Conservation (phyloP, 2,329 filamentous ascomycete species). For the Cryphonectria carpinicola region DNA sequence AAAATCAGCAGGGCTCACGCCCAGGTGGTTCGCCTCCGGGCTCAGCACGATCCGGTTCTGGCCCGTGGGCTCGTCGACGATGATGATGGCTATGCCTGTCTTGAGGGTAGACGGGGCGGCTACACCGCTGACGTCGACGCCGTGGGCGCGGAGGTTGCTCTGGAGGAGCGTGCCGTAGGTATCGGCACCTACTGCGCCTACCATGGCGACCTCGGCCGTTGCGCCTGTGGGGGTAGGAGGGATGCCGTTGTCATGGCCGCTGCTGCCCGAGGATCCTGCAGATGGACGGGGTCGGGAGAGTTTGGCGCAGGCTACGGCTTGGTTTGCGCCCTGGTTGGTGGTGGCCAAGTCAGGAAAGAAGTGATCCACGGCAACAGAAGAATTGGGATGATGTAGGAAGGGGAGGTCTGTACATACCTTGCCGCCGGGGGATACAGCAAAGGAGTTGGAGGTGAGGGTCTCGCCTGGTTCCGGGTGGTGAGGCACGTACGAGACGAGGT, state of each 20-base stretch:
- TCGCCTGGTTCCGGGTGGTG: constrained; percentile 85
- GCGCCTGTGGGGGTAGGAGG: constrained; percentile 60
- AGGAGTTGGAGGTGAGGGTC: constrained; percentile 79
- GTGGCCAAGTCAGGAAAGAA: background rate
- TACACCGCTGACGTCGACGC: constrained; percentile 64
- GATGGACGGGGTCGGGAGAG: constrained; percentile 62
- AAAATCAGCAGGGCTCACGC: constrained; percentile 18
- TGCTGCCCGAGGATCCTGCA: constrained; percentile 23
- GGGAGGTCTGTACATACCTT: constrained; percentile 55
- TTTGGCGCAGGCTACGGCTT: constrained; percentile 86
- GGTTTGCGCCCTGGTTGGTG: constrained; percentile 74
- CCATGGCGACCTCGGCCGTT: constrained; percentile 62
- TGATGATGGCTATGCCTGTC: constrained; percentile 75
- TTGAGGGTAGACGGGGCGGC: constrained; percentile 47
- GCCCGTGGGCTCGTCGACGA: constrained; percentile 73
- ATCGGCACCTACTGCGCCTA: constrained; percentile 74
- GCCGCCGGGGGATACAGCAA: constrained; percentile 81
- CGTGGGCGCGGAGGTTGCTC: constrained; percentile 60
- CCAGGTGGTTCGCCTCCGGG: constrained; percentile 68
- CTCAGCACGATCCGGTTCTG: constrained; percentile 79
- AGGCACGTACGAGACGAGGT: constrained; percentile 85
- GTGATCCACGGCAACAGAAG: no score
- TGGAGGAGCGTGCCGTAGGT: constrained; percentile 66
- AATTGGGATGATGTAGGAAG: no score
- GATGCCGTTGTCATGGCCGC: constrained; percentile 19